Evolutionary conservation across 257 asterid genomes (phyloP).

Genomic region (Marsdenia floribunda): DNA sequence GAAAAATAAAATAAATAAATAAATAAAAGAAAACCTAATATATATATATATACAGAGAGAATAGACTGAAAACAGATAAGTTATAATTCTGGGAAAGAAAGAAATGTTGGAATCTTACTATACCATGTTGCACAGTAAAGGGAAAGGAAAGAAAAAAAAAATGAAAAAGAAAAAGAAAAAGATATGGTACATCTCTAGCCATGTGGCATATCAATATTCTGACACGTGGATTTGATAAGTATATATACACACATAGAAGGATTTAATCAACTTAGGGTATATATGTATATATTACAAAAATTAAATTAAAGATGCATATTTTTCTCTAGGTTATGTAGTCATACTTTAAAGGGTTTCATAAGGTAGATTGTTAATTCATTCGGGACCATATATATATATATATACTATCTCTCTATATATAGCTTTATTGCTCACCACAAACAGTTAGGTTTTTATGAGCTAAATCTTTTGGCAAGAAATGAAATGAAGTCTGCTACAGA

Average conservation of each 20-base stretch:
- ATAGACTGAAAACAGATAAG: slow-evolving; percentile 9
- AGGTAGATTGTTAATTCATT: slow-evolving; percentile 29
- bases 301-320: slow-evolving; percentile 1
- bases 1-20: slow-evolving; percentile 19
- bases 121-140: slow-evolving; percentile 34
- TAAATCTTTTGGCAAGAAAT: slow-evolving; percentile 17
- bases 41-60: background rate
- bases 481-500: background rate
- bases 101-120: slow-evolving; percentile 44
- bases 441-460: slow-evolving; percentile 24
- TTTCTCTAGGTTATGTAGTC: slow-evolving; percentile 11
- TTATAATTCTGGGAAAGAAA: slow-evolving; percentile 29
- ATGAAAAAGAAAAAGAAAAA: slow-evolving; percentile 9
- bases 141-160: background rate
- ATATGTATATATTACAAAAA: too few species aligned
- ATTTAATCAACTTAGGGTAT: slow-evolving; percentile 1
- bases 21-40: background rate
- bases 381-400: slow-evolving; percentile 43
- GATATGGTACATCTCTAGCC: slow-evolving; percentile 45
- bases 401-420: too few species aligned
- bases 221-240: slow-evolving; percentile 26
- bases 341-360: slow-evolving; percentile 19
- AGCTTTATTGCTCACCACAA: slow-evolving; percentile 41
- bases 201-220: slow-evolving; percentile 32
- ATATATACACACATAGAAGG: background rate